phyloP scores from a whole-genome alignment of 805 yeast genomes.

The Candida tammaniensis region DNA sequence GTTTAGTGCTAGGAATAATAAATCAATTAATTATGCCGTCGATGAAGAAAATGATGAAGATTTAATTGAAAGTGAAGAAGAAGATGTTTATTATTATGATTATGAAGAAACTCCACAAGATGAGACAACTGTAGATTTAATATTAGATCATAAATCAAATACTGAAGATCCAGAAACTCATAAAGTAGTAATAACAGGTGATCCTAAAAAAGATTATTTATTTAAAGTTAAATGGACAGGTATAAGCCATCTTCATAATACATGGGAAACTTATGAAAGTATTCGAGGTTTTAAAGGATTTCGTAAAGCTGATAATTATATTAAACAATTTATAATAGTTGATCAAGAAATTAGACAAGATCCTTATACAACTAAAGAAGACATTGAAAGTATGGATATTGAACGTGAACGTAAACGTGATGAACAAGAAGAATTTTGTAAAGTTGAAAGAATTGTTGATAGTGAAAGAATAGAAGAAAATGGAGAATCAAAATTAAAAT shows the following conservation, averaged over 20 bases:
- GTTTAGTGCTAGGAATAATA: slow-evolving; percentile 70
- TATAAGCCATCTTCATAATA: slow-evolving; percentile 87
- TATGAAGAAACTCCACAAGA: slow-evolving; percentile 30
- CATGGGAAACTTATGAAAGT: slow-evolving; percentile 77
- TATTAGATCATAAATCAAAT: slow-evolving; percentile 39
- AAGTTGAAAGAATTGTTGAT: slow-evolving; percentile 87
- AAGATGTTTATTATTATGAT: slow-evolving; percentile 28
- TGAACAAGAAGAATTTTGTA: slow-evolving; percentile 76
- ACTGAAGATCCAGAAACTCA: slow-evolving; percentile 27
- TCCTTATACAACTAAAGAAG: slow-evolving; percentile 83
- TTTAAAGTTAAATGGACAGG: slow-evolving; percentile 81
- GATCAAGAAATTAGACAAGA: slow-evolving; percentile 79
- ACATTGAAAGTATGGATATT: slow-evolving; percentile 88
- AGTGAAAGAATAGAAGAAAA: slow-evolving; percentile 70
- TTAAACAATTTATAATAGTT: slow-evolving; percentile 67
- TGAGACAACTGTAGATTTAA: slow-evolving; percentile 35
- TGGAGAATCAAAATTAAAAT: slow-evolving; percentile 68
- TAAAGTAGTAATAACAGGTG: slow-evolving; percentile 30
- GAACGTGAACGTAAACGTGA: slow-evolving; percentile 84
- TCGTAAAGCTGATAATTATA: slow-evolving; percentile 86
- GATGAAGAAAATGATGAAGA: slow-evolving; percentile 66
- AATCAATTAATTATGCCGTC: slow-evolving; percentile 70
- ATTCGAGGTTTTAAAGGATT: slow-evolving; percentile 63
- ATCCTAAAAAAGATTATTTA: slow-evolving; percentile 58
- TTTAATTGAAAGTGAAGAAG: slow-evolving; percentile 46